phyloP scores from a whole-genome alignment of 2,329 filamentous ascomycete species.

The Neofusicoccum ribis region DNA sequence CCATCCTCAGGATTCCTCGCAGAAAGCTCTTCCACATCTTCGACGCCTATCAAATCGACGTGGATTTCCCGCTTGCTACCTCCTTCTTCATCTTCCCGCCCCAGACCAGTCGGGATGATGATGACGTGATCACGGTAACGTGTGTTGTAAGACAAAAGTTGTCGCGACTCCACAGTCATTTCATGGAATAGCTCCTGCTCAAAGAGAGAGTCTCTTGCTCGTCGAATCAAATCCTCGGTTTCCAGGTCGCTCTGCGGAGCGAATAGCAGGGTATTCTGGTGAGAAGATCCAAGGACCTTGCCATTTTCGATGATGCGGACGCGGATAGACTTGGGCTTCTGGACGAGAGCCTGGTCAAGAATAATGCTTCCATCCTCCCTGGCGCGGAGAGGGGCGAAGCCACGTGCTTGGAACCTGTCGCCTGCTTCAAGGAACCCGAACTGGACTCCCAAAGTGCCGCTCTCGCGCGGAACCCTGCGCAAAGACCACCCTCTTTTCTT shows the following conservation, averaged over 20 bases:
- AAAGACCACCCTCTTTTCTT: constrained; percentile 85
- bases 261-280: constrained; percentile 26
- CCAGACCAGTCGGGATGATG: constrained; percentile 27
- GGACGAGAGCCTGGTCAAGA: constrained; percentile 66
- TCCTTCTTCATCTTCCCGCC: constrained; percentile 20
- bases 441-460: constrained; percentile 75
- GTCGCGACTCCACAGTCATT: constrained; percentile 76
- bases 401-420: constrained; percentile 63
- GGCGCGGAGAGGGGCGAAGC: constrained; percentile 77
- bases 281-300: constrained; percentile 58
- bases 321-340: constrained; percentile 61
- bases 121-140: constrained; percentile 55
- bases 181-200: constrained; percentile 90
- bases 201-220: constrained; percentile 76
- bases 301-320: constrained; percentile 65
- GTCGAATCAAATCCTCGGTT: constrained; percentile 68
- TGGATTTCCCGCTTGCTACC: constrained; percentile 59
- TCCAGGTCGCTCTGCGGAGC: constrained; percentile 12
- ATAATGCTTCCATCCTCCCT: constrained; percentile 72
- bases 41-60: constrained; percentile 66
- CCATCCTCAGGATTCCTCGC: constrained; percentile 34
- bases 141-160: constrained; percentile 70
- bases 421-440: constrained; percentile 82
- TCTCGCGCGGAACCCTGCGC: constrained; percentile 72
- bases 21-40: constrained; percentile 41